phyloP scores from a whole-genome alignment of 257 asterid species.

The Solanum stenotomum region DNA sequence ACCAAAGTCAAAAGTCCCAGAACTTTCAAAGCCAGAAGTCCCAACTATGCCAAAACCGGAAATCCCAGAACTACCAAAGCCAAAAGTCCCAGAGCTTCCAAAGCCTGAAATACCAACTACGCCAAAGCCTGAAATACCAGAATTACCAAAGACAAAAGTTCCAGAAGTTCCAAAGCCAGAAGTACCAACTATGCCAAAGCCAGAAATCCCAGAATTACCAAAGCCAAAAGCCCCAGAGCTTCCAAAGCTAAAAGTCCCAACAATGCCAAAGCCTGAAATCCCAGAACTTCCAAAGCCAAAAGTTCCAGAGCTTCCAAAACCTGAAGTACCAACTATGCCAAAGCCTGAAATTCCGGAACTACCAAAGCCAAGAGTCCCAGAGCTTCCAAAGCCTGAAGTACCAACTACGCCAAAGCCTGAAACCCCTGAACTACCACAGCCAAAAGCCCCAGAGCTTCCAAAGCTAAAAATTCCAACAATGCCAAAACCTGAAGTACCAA shows the following conservation, averaged over 20 bases:
- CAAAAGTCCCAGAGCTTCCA: neutral
- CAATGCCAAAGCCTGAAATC: neutral
- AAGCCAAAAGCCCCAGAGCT: neutral
- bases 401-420: conserved; percentile 1
- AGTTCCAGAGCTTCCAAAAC: neutral
- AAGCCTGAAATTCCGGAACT: neutral
- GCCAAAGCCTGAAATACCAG: neutral
- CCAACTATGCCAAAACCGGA: neutral
- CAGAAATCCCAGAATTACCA: conserved; percentile 5
- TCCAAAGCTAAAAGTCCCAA: conserved; percentile 10
- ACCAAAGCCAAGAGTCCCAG: too few relatives aligned
- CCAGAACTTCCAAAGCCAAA: neutral
- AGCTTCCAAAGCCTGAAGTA: neutral
- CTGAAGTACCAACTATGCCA: neutral
- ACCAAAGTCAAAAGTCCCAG: neutral
- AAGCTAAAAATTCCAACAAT: neutral
- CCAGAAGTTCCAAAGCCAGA: neutral
- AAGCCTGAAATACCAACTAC: neutral
- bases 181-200: neutral
- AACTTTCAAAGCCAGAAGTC: neutral
- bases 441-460: neutral
- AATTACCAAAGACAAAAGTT: neutral
- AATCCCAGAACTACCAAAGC: neutral
- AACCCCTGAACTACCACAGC: conserved; percentile 10
- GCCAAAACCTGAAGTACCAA: neutral